Percentiles rank a stretch among this genome's conserved stretches.
Evolutionary conservation across 1,284 basidiomycete species (phyloP).

Genomic region (Microbotryomycetes sp.): DNA sequence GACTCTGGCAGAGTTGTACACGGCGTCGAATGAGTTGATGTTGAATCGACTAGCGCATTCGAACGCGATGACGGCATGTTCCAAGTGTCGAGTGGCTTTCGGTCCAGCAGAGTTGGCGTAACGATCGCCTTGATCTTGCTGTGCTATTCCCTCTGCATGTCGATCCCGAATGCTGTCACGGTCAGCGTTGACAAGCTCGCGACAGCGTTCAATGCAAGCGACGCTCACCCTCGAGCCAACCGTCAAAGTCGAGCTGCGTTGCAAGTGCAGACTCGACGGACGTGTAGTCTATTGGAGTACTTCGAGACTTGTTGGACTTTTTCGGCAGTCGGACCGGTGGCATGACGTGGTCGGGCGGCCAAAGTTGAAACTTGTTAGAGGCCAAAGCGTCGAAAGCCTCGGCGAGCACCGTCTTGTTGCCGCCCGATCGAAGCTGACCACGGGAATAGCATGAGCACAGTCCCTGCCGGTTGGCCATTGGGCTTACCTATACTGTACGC

Average conservation of each 20-base stretch:
- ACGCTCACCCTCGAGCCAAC: constrained; percentile 28
- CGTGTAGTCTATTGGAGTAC: constrained; percentile 15
- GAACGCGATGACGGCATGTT: constrained; percentile 21
- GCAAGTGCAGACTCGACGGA: constrained; percentile 16
- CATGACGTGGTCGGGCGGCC: neutral
- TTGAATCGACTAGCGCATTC: constrained; percentile 9
- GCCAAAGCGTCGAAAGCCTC: too few species aligned
- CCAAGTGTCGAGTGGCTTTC: constrained; percentile 19
- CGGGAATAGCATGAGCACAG: too few species aligned
- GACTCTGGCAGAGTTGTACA: constrained; percentile 27
- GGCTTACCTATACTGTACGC: too few species aligned
- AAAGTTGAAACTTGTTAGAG: too few species aligned
- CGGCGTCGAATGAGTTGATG: constrained; percentile 16
- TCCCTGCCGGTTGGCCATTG: too few species aligned
- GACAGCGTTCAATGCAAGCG: neutral
- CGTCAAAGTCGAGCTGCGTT: constrained; percentile 8
- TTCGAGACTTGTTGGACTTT: constrained; percentile 7
- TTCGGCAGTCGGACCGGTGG: neutral
- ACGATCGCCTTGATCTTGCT: constrained; percentile 29
- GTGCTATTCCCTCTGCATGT: constrained; percentile 21
- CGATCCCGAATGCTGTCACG: neutral
- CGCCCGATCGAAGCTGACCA: too few species aligned
- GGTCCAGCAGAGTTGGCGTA: constrained; percentile 15
- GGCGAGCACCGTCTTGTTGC: too few species aligned
- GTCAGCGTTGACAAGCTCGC: neutral